Evolutionary conservation across 2,329 filamentous ascomycete genomes (phyloP).

Genomic region (Calcarisporium arbuscula): DNA sequence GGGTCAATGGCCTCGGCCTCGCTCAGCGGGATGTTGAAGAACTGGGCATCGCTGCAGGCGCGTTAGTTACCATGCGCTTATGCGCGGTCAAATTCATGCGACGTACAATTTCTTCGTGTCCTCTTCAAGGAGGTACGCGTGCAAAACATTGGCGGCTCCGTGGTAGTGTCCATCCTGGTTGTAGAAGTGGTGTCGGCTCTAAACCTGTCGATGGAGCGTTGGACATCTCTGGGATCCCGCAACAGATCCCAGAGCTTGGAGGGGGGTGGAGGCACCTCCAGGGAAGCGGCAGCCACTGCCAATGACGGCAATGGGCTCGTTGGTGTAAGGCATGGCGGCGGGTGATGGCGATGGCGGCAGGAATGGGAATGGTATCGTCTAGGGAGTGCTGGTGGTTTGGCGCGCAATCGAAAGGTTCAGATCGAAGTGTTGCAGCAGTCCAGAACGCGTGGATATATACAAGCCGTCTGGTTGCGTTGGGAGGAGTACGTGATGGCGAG

Average conservation of each 20-base stretch:
- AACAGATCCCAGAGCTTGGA: background rate
- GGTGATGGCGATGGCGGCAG: no score
- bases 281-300: background rate
- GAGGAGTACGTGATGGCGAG: no score
- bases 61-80: slow-evolving; percentile 3
- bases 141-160: slow-evolving; percentile 11
- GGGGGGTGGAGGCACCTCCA: background rate
- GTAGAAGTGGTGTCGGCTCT: slow-evolving; percentile 6
- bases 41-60: slow-evolving; percentile 4
- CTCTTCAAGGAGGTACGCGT: slow-evolving; percentile 26
- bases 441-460: no score
- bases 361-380: no score
- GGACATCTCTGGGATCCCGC: slow-evolving; percentile 17
- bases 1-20: slow-evolving; percentile 5
- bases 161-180: slow-evolving; percentile 2
- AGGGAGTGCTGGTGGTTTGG: no score
- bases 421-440: no score
- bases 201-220: slow-evolving; percentile 10
- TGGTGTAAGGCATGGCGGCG: no score
- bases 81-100: no score
- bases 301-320: slow-evolving; percentile 2
- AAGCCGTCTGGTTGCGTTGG: no score
- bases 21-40: slow-evolving; percentile 3
- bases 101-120: slow-evolving; percentile 25
- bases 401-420: no score